A percentile compares a stretch with the other conserved stretches of the same genome.
Evolutionary conservation across 2,329 filamentous ascomycete genomes (phyloP).

Genomic region (Neofusicoccum laricinum): DNA sequence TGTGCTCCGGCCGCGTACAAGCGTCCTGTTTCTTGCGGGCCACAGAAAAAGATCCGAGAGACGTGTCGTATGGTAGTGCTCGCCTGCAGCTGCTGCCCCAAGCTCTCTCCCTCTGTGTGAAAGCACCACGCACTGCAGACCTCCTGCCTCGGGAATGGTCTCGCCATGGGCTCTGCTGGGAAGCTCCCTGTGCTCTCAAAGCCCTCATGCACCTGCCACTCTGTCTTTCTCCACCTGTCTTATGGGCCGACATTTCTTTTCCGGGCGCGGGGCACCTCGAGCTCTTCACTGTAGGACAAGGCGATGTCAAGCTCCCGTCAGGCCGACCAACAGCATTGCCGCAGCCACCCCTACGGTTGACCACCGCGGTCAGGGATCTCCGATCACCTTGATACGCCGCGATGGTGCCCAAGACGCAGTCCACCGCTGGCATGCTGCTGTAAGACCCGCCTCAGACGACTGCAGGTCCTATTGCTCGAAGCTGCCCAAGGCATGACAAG

Average conservation of each 20-base stretch:
- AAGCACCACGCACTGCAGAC: neutral
- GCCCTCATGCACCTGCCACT: constrained; percentile 5
- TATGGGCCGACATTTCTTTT: constrained; percentile 3
- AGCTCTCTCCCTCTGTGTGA: neutral
- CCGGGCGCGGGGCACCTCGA: neutral
- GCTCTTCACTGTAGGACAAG: constrained; percentile 13
- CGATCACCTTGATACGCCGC: constrained; percentile 11
- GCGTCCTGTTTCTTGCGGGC: neutral
- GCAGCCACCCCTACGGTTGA: neutral
- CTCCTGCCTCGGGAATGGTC: neutral
- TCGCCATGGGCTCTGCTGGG: neutral
- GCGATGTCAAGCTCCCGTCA: neutral
- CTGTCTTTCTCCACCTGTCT: neutral
- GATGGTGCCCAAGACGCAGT: constrained; percentile 15
- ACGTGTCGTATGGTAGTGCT: constrained; percentile 1
- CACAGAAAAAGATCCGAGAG: neutral
- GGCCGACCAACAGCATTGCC: constrained; percentile 7
- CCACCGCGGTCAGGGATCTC: constrained; percentile 11
- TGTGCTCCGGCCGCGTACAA: neutral
- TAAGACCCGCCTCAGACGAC: constrained; percentile 13
- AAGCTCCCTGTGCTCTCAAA: constrained; percentile 2
- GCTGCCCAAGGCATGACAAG: constrained; percentile 14
- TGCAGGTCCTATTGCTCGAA: constrained; percentile 10
- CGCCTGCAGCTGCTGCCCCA: constrained; percentile 2
- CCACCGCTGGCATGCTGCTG: constrained; percentile 11